Conservation (phyloP, 208 protist species). For the Trichomonas vaginalis region DNA sequence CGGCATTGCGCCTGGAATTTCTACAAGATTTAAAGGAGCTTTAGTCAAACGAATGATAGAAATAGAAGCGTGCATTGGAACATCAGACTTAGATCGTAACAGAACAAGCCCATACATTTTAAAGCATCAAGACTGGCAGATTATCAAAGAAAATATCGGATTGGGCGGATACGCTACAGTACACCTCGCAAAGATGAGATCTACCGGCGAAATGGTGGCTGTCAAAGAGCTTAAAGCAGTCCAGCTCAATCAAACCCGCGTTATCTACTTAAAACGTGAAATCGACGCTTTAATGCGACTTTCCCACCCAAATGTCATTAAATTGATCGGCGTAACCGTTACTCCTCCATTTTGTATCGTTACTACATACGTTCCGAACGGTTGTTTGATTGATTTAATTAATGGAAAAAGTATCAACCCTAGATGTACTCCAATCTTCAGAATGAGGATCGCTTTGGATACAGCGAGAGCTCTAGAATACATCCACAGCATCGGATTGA, state of each 20-base stretch:
- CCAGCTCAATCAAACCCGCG: neutral
- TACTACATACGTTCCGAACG: neutral
- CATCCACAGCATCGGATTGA: constrained; percentile 36
- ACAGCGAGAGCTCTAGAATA: constrained; percentile 28
- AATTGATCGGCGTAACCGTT: neutral
- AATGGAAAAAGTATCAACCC: neutral
- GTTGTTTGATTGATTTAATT: neutral
- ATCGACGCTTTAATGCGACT: neutral
- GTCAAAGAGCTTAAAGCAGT: neutral
- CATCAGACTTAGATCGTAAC: neutral
- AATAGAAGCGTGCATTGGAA: neutral
- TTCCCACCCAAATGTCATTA: neutral
- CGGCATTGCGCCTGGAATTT: neutral
- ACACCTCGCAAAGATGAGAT: neutral
- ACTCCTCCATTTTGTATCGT: neutral
- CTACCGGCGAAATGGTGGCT: neutral
- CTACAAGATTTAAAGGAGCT: neutral
- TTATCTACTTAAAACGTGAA: neutral
- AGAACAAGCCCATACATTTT: neutral
- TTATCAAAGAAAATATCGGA: neutral
- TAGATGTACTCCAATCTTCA: neutral
- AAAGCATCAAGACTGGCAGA: neutral
- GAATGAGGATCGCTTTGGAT: neutral
- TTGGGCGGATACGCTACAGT: neutral
- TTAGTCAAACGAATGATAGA: neutral